Conservation (phyloP, 768 basidiomycete genomes). For the Rhodosporidiobolus sp. region DNA sequence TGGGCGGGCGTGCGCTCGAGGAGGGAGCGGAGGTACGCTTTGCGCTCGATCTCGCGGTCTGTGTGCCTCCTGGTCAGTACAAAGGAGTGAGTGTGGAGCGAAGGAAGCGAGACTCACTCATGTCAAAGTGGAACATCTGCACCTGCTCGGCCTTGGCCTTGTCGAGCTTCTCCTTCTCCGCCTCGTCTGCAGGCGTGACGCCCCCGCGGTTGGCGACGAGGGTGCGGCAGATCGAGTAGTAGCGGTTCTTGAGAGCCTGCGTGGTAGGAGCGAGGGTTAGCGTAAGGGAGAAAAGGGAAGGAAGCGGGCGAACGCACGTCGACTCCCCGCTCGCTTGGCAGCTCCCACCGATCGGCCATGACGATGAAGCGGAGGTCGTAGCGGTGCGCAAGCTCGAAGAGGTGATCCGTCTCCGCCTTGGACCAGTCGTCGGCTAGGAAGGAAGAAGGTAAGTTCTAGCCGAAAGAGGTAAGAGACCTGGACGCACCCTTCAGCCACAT, state of each 20-base stretch:
- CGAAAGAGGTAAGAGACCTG: not conserved
- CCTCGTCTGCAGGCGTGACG: not conserved
- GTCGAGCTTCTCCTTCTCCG: constrained; percentile 18
- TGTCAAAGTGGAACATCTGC: constrained; percentile 62
- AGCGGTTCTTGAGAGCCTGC: constrained; percentile 67
- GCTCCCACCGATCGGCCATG: constrained; percentile 84
- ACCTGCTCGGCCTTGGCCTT: constrained; percentile 12
- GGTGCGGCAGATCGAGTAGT: constrained; percentile 85
- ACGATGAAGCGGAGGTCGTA: constrained; percentile 89
- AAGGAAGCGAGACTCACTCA: constrained; percentile 56
- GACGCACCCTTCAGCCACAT: constrained; percentile 67
- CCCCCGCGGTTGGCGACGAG: constrained; percentile 60
- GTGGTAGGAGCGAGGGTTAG: not conserved
- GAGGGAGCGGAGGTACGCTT: constrained; percentile 80
- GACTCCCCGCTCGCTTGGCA: constrained; percentile 54
- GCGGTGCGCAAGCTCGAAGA: constrained; percentile 72
- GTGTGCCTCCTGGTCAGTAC: not conserved
- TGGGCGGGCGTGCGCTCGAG: constrained; percentile 83
- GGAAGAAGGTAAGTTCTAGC: not conserved
- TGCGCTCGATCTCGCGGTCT: constrained; percentile 85
- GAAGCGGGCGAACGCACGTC: constrained; percentile 15
- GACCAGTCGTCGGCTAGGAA: constrained; percentile 75
- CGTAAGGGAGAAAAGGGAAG: not conserved
- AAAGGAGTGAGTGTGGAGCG: not conserved
- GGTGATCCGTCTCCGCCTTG: constrained; percentile 87